These are phyloP conservation scores for Teunomyces funiuensis DNA, from an alignment of 805 yeast species.

Conservation along the genomic window DNA sequence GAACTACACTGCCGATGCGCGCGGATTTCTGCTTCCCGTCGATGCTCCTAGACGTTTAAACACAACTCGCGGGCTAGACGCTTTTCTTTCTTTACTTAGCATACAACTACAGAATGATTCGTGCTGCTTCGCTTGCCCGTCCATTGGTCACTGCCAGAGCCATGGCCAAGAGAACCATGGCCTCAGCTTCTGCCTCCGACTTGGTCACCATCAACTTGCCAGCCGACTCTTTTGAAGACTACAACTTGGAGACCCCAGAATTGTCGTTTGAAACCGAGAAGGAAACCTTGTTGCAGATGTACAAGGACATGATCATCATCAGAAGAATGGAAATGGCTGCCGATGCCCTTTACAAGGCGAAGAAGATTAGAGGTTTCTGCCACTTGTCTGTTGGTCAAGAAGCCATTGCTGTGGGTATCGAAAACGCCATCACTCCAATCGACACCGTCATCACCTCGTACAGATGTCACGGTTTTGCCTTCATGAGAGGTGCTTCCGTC, in stretches of 20 bases:
- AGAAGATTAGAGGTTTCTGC: conserved; percentile 98
- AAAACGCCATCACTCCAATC: conserved; percentile 80
- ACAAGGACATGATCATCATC: conserved; percentile 90
- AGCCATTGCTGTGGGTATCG: conserved; percentile 98
- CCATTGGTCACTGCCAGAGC: conserved; percentile 14
- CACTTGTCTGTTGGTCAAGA: conserved; percentile 98
- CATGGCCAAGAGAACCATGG: conserved; percentile 34
- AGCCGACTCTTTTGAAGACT: conserved; percentile 80
- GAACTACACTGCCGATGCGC: conserved; percentile 7
- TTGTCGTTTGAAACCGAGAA: conserved; percentile 77
- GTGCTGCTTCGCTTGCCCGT: conserved; percentile 17
- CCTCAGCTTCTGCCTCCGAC: conserved; percentile 32
- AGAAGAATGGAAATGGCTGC: conserved; percentile 99
- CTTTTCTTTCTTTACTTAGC: conserved; percentile 4
- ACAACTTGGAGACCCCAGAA: conserved; percentile 69
- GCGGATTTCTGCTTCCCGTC: conserved; percentile 14
- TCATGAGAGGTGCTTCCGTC: conserved; percentile 93
- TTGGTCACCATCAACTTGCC: conserved; percentile 62
- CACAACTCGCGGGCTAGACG: conserved; percentile 12
- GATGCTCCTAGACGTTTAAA: conserved; percentile 14
- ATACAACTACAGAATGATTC: conserved; percentile 13
- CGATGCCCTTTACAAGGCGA: conserved; percentile 96
- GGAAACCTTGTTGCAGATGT: conserved; percentile 81
- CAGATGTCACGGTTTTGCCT: conserved; percentile 98
- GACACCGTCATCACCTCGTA: conserved; percentile 95